Percentiles rank a stretch among this genome's conserved stretches.
phyloP scores from a whole-genome alignment of 768 basidiomycete species.

The Mycena haematopus region DNA sequence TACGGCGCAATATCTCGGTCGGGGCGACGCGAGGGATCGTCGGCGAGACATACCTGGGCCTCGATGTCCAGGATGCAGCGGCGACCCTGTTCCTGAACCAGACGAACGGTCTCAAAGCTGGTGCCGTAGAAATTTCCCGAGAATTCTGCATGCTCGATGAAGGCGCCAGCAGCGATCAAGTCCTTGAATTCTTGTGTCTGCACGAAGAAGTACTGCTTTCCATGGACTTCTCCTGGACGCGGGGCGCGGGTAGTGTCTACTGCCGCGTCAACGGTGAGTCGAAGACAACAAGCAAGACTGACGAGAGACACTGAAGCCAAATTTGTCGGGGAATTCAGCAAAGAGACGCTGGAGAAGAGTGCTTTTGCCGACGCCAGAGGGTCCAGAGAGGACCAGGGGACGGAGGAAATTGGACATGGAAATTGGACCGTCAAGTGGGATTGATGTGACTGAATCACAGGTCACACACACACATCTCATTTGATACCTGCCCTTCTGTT shows the following conservation, averaged over 20 bases:
- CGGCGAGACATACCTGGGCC: conserved; percentile 70
- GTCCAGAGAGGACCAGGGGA: conserved; percentile 89
- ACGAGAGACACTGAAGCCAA: conserved; percentile 96
- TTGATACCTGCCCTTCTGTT: neutral
- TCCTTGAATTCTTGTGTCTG: conserved; percentile 70
- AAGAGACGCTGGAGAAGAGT: conserved; percentile 87
- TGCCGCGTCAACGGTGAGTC: conserved; percentile 22
- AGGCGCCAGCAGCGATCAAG: conserved; percentile 73
- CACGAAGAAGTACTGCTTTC: conserved; percentile 89
- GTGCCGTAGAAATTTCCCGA: conserved; percentile 95
- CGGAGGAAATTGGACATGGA: conserved; percentile 51
- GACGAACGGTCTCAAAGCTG: conserved; percentile 75
- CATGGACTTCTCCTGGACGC: conserved; percentile 81
- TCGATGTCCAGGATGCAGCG: conserved; percentile 97
- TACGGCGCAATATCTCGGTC: conserved; percentile 41
- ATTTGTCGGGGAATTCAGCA: conserved; percentile 78
- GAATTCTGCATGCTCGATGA: conserved; percentile 95
- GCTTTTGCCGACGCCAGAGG: conserved; percentile 94
- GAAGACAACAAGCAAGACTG: conserved; percentile 35
- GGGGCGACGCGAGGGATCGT: conserved; percentile 11
- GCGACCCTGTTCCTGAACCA: conserved; percentile 69
- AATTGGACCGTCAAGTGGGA: too few relatives aligned
- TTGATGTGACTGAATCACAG: neutral
- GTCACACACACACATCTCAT: neutral
- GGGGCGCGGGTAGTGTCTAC: conserved; percentile 90